Percentiles rank a stretch among this genome's conserved stretches.
Conservation (phyloP, 176 grass and related monocot genomes). For the Eleusine indica region DNA sequence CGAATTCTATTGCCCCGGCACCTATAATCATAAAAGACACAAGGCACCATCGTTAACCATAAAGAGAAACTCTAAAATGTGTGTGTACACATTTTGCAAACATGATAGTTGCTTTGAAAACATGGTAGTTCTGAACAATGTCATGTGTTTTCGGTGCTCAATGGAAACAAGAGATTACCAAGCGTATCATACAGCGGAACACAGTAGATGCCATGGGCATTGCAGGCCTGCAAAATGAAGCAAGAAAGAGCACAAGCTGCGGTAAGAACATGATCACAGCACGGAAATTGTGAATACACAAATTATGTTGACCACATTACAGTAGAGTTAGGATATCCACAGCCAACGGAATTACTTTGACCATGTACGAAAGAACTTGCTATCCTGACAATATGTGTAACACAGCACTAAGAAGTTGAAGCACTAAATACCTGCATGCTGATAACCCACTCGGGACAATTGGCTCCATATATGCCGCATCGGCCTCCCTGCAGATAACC, state of each 20-base stretch:
- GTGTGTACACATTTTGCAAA: background rate
- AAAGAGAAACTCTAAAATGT: conserved; percentile 12
- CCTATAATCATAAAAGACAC: conserved; percentile 47
- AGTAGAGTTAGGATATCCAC: conserved; percentile 3
- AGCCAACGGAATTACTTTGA: background rate
- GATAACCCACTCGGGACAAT: conserved; percentile 86
- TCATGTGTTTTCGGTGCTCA: background rate
- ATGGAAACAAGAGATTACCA: conserved; percentile 54
- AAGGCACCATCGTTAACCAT: background rate
- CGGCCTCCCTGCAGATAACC: conserved; percentile 62
- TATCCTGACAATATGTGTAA: conserved; percentile 3
- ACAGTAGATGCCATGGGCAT: conserved; percentile 93
- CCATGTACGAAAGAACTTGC: background rate
- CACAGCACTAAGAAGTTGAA: background rate
- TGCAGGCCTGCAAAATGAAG: conserved; percentile 70
- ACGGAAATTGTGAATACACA: background rate
- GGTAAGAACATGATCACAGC: background rate
- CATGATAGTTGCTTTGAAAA: conserved; percentile 26
- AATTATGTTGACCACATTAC: background rate
- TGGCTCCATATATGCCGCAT: conserved; percentile 91
- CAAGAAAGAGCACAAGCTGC: conserved; percentile 9
- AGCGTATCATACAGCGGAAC: conserved; percentile 96
- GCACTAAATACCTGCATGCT: conserved; percentile 72
- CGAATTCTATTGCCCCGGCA: conserved; percentile 85
- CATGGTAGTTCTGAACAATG: conserved; percentile 9